Percentiles rank a stretch among this genome's conserved stretches.
These are phyloP conservation scores for Coemansia sp. DNA, from an alignment of 192 early-diverging fungal species.

Conservation along the genomic window DNA sequence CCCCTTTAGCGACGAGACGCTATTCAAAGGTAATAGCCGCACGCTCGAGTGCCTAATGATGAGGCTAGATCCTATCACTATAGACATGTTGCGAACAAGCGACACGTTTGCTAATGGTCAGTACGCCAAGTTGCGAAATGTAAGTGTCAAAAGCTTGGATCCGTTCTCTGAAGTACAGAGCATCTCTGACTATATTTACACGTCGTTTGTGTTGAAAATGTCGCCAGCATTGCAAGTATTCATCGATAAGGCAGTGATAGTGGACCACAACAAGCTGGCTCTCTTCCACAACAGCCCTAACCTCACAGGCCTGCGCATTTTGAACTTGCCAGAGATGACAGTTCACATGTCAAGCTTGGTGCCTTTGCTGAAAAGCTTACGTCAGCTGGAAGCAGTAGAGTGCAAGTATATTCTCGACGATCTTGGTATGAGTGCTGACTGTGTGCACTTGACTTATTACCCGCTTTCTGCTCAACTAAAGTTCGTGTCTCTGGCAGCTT, in stretches of 20 bases:
- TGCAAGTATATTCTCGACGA: background rate
- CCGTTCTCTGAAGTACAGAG: background rate
- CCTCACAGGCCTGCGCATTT: background rate
- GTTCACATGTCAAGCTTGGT: constrained; percentile 5
- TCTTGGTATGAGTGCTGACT: constrained; percentile 1
- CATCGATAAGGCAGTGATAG: background rate
- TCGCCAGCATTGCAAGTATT: constrained; percentile 3
- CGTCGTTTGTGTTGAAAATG: constrained; percentile 12
- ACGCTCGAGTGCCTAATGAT: constrained; percentile 17
- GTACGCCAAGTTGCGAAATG: constrained; percentile 2
- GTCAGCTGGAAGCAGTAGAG: background rate
- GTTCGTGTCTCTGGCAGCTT: background rate
- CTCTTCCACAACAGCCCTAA: background rate
- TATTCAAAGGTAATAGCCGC: constrained; percentile 23
- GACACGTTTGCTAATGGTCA: constrained; percentile 15
- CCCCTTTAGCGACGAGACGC: constrained; percentile 28
- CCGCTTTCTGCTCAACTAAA: constrained; percentile 4
- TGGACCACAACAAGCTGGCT: background rate
- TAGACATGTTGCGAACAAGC: constrained; percentile 14
- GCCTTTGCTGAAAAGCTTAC: background rate
- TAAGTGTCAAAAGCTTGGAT: constrained; percentile 10
- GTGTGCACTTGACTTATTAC: background rate
- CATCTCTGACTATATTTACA: background rate
- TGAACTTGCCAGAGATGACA: constrained; percentile 1
- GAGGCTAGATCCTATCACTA: background rate